Conservation (phyloP, 768 basidiomycete species). For the Rhodotorula toruloides region DNA sequence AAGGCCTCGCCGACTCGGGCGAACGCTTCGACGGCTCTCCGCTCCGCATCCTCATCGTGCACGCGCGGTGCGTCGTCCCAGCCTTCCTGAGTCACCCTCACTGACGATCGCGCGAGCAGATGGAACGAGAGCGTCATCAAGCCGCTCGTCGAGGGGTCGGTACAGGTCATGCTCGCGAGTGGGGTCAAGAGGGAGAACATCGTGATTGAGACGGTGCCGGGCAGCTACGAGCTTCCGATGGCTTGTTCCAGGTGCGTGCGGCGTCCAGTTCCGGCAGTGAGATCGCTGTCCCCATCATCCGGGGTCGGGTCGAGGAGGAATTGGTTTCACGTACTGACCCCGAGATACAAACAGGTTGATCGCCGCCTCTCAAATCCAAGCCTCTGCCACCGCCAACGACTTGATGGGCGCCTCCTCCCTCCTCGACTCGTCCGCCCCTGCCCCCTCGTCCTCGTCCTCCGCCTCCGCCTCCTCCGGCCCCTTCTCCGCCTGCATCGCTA, state of each 20-base stretch:
- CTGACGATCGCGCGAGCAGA: slow-evolving; percentile 4
- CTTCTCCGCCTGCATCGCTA: slow-evolving; percentile 93
- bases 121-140: slow-evolving; percentile 91
- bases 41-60: slow-evolving; percentile 84
- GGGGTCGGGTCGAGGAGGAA: background rate
- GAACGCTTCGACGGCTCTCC: slow-evolving; percentile 67
- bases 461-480: slow-evolving; percentile 55
- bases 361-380: slow-evolving; percentile 75
- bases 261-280: no score
- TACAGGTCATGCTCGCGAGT: slow-evolving; percentile 69
- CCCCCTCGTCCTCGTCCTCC: slow-evolving; percentile 45
- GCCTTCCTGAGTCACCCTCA: background rate
- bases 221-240: slow-evolving; percentile 87
- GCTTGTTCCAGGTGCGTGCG: slow-evolving; percentile 70
- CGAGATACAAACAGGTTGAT: slow-evolving; percentile 60
- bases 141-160: slow-evolving; percentile 71
- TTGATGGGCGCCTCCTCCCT: slow-evolving; percentile 59
- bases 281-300: background rate
- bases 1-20: slow-evolving; percentile 31
- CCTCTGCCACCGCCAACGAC: slow-evolving; percentile 70
- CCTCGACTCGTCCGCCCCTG: slow-evolving; percentile 54
- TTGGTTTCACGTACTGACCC: background rate
- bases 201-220: slow-evolving; percentile 83
- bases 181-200: slow-evolving; percentile 90
- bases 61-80: slow-evolving; percentile 56